Percentiles rank a stretch among this genome's conserved stretches.
These are phyloP conservation scores for Suhomyces wounanorum DNA, from an alignment of 1,139 yeast species.

Conservation along the genomic window DNA sequence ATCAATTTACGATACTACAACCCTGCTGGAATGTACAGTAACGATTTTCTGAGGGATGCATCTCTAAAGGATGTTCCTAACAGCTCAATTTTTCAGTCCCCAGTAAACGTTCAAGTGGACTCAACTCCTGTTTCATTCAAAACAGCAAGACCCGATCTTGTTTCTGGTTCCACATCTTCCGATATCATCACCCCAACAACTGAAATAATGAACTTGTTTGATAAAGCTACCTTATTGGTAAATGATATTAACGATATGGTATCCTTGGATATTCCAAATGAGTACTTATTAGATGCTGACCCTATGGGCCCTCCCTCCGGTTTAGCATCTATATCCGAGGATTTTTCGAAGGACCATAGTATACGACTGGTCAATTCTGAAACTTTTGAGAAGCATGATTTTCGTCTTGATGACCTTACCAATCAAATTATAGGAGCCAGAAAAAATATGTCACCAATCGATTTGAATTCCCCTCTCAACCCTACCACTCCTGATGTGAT, in stretches of 20 bases:
- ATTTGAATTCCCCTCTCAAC: conserved; percentile 6
- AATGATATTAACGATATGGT: conserved; percentile 50
- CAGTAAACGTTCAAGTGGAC: neutral
- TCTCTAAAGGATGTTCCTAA: neutral
- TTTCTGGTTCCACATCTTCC: conserved; percentile 21
- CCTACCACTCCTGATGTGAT: conserved; percentile 4
- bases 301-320: neutral
- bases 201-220: conserved; percentile 36
- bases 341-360: conserved; percentile 5
- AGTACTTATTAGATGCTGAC: conserved; percentile 3
- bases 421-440: conserved; percentile 9
- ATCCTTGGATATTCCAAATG: conserved; percentile 10
- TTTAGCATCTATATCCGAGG: neutral
- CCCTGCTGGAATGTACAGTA: conserved; percentile 6
- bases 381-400: conserved; percentile 12
- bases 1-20: conserved; percentile 9
- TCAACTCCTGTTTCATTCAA: neutral
- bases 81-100: neutral
- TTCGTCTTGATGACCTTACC: conserved; percentile 12
- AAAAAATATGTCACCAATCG: conserved; percentile 4
- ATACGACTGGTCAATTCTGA: conserved; percentile 10
- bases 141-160: conserved; percentile 23
- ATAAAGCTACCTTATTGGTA: conserved; percentile 54
- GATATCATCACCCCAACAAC: conserved; percentile 8
- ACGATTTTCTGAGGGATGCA: neutral